phyloP scores from a whole-genome alignment of 2,329 filamentous ascomycete species.

The Paecilomyces fulvus region DNA sequence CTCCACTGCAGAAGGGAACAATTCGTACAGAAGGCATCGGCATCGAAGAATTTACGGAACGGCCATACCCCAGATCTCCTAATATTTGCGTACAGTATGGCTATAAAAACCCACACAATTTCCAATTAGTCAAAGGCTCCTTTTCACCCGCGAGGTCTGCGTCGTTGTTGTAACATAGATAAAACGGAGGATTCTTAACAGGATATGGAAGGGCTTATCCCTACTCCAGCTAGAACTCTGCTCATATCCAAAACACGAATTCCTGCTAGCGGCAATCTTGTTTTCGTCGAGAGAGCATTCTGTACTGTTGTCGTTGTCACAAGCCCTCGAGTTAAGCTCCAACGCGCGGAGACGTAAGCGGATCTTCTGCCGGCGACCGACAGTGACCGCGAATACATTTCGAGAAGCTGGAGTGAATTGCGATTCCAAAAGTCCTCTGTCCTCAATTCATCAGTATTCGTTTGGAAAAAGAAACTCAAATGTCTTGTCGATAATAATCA shows the following conservation, averaged over 20 bases:
- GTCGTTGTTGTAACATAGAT: neutral
- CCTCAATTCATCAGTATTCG: neutral
- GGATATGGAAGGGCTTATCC: neutral
- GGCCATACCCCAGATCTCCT: constrained; percentile 20
- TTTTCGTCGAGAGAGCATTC: neutral
- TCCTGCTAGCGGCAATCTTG: constrained; percentile 9
- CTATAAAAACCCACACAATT: constrained; percentile 7
- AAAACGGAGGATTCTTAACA: neutral
- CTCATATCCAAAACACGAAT: constrained; percentile 23
- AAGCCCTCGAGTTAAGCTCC: neutral
- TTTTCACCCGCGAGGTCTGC: neutral
- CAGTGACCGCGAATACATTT: neutral
- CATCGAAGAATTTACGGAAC: neutral
- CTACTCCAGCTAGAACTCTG: constrained; percentile 18
- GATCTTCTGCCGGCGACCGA: neutral
- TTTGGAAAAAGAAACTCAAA: neutral
- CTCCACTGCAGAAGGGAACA: constrained; percentile 3
- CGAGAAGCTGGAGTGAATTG: neutral
- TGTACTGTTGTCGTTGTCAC: neutral
- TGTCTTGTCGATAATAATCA: neutral
- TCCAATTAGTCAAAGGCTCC: neutral
- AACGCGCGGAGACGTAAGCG: neutral
- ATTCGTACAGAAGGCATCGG: neutral
- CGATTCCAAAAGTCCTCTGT: neutral
- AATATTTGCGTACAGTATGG: constrained; percentile 38